Base-by-base conservation (phyloP, 306 rosid genomes). In the Trifolium subterraneum region DNA sequence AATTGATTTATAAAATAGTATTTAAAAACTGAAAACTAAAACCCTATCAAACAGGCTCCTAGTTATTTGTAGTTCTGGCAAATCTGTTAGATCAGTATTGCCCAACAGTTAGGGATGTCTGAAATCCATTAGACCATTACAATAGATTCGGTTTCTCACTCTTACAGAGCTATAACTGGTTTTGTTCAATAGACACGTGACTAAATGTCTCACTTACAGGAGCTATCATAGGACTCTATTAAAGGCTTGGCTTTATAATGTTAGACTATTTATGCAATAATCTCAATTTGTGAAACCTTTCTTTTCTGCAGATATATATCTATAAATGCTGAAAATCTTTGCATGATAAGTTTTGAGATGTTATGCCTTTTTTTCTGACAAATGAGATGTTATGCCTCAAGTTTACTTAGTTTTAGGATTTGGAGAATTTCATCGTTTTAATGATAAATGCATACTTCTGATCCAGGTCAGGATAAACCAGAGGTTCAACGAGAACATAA, bases 391-490 rank as follows among this genome's bases (percentile, higher is more conserved):
- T 56, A 56, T 67, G 20, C 38, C 45, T n/a, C 51, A 59, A 59
- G 35, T 71, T 72, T 9, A 27, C 54, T 23, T 20, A 19, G 19
- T 76, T 69, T 56, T 64, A 22, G 44, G 73, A 51, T 71, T 60
- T 71, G 66, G 73, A 20, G 47, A 59, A 56, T 47, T 50, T 29
- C 8, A 50, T 73, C 18, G 11, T 66, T 27, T 67, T 80, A 68
- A 82, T 55, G 25, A 22, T 68, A 33, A 65, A 59, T 31, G 20
- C 73, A 12, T 77, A 12, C 77, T 78, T 65, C 42, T 69, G 67
- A 68, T 80, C 70, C 91, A 94, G 99, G 92, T 94, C 73, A 88
- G 92, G 79, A 83, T 94, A 78, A 92, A 90, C 82, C 97, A 86
- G 78, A 91, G 83, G 86, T 91, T 91, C 85, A 87, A 77, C 56